Base-by-base conservation (phyloP, 2,329 filamentous ascomycete genomes). In the Kalaharituber pfeilii region DNA sequence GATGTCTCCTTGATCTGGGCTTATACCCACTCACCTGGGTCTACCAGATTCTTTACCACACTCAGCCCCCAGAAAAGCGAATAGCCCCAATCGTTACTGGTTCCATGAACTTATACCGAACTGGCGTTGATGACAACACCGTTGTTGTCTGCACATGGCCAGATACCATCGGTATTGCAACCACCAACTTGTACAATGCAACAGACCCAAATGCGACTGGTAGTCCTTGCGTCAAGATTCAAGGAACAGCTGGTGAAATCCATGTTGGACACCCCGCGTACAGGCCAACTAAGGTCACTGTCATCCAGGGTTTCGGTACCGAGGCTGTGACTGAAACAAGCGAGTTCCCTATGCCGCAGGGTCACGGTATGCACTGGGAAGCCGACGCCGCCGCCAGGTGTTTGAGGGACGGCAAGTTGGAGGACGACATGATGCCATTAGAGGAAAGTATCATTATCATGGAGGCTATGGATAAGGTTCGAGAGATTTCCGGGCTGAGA, bases 1-100 rank as follows among this genome's bases (percentile, higher is more conserved):
- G 87, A 52, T 82, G 81, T 1, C 71, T 93, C 53, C 75, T 94
- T 51, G 87, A 94, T 68, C 73, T 94, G 55, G 87, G 87, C 57
- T 83, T 94, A 68, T 94, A 94, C 71, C 79, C 84, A 49, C 70
- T 94, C 58, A 93, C 86, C 28, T 94, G 87, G 87, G 76, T 91
- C 50, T 93, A 89, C 75, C 86, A 94, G 69, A 82, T 82, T 45
- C 75, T 94, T 26, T 94, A 94, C 70, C 84, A 87, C 67, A 78
- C 83, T 2, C 82, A 88, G 65, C 75, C 80, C 1, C 73, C 66
- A 27, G 67, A 70, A 8, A 67, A 76, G 53, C 83, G 86, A 62
- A 76, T 85, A 67, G 65, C 75, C 1, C 87, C 87, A 4, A 74
- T 72, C 45, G 80, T 91, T 2, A 70, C 79, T 8, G 76, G 80